A percentile compares a stretch with the other conserved stretches of the same genome.
phyloP scores from a whole-genome alignment of 1,284 basidiomycete species.

The Bondarzewia mesenterica region DNA sequence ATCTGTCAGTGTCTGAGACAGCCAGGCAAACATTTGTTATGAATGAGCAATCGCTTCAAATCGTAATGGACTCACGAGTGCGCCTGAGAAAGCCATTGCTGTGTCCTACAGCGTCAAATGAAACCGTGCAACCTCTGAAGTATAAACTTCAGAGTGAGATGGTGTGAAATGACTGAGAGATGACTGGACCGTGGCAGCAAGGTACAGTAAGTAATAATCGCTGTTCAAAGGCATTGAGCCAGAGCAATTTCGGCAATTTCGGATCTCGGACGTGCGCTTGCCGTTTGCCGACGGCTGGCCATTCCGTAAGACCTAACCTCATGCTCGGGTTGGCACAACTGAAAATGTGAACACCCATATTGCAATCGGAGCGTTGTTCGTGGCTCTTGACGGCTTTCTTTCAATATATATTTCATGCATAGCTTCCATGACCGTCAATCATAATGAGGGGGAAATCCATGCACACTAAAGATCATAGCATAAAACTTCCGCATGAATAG shows the following conservation, averaged over 20 bases:
- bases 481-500: too few relatives aligned
- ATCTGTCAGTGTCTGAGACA: conserved; percentile 75
- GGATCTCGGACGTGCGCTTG: too few relatives aligned
- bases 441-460: too few relatives aligned
- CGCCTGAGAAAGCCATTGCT: conserved; percentile 83
- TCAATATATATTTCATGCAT: too few relatives aligned
- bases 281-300: too few relatives aligned
- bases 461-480: too few relatives aligned
- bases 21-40: neutral
- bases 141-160: neutral
- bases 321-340: neutral
- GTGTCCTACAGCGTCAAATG: neutral
- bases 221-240: neutral
- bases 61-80: conserved; percentile 1
- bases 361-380: too few relatives aligned
- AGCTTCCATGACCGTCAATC: too few relatives aligned
- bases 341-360: too few relatives aligned
- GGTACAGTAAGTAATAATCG: neutral
- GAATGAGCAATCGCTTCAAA: neutral
- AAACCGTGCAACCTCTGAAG: neutral
- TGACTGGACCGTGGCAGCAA: neutral
- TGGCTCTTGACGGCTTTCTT: too few relatives aligned
- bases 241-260: too few relatives aligned
- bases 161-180: neutral
- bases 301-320: neutral